These are phyloP conservation scores for Tylopilus intermedius DNA, from an alignment of 768 basidiomycete genomes.

Conservation along the genomic window DNA sequence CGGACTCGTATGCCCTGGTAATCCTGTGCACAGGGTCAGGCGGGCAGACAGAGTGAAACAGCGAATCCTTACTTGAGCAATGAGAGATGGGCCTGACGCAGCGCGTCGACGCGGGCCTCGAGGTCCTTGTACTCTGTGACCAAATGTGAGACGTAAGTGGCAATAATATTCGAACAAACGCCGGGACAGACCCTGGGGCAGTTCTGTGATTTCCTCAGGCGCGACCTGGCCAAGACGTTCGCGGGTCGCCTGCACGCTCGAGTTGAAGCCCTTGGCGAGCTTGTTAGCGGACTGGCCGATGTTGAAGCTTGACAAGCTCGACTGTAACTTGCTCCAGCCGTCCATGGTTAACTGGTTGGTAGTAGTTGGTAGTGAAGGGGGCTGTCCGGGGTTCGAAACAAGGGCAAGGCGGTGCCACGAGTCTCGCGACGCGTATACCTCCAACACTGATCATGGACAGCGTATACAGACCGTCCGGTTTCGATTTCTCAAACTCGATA, in stretches of 20 bases:
- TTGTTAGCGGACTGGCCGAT: conserved; percentile 71
- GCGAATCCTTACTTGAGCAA: conserved; percentile 64
- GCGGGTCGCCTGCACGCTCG: conserved; percentile 77
- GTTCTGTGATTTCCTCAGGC: conserved; percentile 91
- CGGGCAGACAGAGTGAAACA: neutral
- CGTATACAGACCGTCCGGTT: conserved; percentile 52
- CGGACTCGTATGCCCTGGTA: conserved; percentile 81
- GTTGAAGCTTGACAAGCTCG: conserved; percentile 61
- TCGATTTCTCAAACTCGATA: conserved; percentile 73
- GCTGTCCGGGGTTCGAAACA: conserved; percentile 8
- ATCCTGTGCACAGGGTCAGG: conserved; percentile 44
- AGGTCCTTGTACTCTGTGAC: conserved; percentile 91
- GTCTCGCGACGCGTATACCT: conserved; percentile 28
- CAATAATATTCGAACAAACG: neutral
- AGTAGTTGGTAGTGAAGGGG: neutral
- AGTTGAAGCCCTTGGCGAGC: conserved; percentile 74
- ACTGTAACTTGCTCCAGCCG: conserved; percentile 64
- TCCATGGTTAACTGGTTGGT: conserved; percentile 32
- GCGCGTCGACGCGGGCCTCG: conserved; percentile 90
- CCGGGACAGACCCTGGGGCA: conserved; percentile 61
- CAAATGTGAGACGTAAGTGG: neutral
- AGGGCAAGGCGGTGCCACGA: conserved; percentile 15
- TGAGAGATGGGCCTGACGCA: conserved; percentile 69
- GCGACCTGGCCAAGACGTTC: conserved; percentile 90
- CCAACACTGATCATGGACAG: conserved; percentile 36